Conservation (phyloP, 2,329 filamentous ascomycete species). For the Fusarium poae region DNA sequence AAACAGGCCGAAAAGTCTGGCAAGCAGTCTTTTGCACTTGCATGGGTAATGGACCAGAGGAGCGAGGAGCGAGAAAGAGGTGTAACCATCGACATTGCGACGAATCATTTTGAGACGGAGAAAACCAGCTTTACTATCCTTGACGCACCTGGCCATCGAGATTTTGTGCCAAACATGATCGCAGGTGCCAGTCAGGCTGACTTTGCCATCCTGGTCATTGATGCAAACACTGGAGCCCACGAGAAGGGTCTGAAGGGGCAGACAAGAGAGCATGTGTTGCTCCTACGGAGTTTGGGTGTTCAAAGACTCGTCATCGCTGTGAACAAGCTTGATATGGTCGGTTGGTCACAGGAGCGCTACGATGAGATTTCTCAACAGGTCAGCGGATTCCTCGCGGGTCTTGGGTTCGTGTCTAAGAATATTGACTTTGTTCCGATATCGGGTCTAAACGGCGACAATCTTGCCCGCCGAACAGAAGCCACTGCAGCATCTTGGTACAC, state of each 20-base stretch:
- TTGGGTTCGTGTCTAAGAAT: slow-evolving; percentile 85
- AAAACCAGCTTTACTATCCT: slow-evolving; percentile 91
- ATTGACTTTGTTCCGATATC: slow-evolving; percentile 91
- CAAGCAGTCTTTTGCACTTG: slow-evolving; percentile 94
- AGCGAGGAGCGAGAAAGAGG: slow-evolving; percentile 89
- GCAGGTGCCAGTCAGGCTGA: slow-evolving; percentile 96
- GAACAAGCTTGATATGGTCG: slow-evolving; percentile 92
- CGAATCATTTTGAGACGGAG: slow-evolving; percentile 92
- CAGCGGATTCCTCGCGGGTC: slow-evolving; percentile 81
- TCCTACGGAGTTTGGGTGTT: slow-evolving; percentile 91
- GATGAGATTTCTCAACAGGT: slow-evolving; percentile 88
- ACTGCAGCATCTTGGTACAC: slow-evolving; percentile 80
- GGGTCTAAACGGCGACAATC: slow-evolving; percentile 89
- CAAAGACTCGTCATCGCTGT: slow-evolving; percentile 89
- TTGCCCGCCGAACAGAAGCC: slow-evolving; percentile 71
- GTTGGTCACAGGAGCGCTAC: slow-evolving; percentile 86
- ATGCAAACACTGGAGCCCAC: slow-evolving; percentile 90
- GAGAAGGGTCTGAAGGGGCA: slow-evolving; percentile 94
- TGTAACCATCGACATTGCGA: slow-evolving; percentile 97
- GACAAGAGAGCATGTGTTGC: slow-evolving; percentile 90
- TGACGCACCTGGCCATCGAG: slow-evolving; percentile 92
- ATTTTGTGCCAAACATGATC: slow-evolving; percentile 99
- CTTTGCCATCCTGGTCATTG: slow-evolving; percentile 93
- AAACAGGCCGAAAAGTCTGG: slow-evolving; percentile 92
- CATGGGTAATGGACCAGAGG: slow-evolving; percentile 96